phyloP scores from a whole-genome alignment of 345 rosid species.

The Dipteronia sinensis region DNA sequence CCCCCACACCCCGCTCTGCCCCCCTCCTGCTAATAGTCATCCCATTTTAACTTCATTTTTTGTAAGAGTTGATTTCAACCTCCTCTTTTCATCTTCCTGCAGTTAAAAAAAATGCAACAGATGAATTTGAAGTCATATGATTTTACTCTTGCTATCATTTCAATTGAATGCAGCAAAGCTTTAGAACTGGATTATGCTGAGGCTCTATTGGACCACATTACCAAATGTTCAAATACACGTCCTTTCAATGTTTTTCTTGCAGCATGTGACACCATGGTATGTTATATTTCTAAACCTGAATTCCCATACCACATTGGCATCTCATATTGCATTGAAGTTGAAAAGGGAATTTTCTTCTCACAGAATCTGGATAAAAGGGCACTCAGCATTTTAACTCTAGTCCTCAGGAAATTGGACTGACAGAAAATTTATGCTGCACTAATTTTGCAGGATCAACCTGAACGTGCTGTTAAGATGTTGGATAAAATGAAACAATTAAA shows the following conservation, averaged over 20 bases:
- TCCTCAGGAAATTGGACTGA: background rate
- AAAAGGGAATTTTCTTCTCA: constrained; percentile 4
- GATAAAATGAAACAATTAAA: constrained; percentile 69
- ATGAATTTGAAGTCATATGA: constrained; percentile 62
- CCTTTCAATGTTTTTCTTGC: constrained; percentile 67
- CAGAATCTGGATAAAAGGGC: background rate
- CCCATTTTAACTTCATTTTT: constrained; percentile 15
- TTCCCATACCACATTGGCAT: background rate
- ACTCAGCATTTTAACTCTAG: background rate
- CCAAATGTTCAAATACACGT: constrained; percentile 41
- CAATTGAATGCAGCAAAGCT: constrained; percentile 63
- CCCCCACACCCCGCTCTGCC: background rate
- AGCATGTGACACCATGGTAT: constrained; percentile 68
- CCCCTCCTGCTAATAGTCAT: background rate
- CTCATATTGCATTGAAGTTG: background rate
- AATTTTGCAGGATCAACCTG: constrained; percentile 70
- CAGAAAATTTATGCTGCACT: constrained; percentile 11
- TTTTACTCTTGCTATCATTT: constrained; percentile 64
- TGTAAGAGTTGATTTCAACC: background rate
- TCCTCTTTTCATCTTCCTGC: constrained; percentile 26
- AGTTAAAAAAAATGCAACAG: constrained; percentile 72
- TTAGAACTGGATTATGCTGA: constrained; percentile 83
- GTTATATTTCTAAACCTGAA: constrained; percentile 24
- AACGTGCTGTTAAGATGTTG: constrained; percentile 64
- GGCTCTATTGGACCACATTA: constrained; percentile 59